Percentiles rank a stretch among this genome's conserved stretches.
phyloP scores from a whole-genome alignment of 2,329 filamentous ascomycete genomes.

The Fusarium kyushuense region DNA sequence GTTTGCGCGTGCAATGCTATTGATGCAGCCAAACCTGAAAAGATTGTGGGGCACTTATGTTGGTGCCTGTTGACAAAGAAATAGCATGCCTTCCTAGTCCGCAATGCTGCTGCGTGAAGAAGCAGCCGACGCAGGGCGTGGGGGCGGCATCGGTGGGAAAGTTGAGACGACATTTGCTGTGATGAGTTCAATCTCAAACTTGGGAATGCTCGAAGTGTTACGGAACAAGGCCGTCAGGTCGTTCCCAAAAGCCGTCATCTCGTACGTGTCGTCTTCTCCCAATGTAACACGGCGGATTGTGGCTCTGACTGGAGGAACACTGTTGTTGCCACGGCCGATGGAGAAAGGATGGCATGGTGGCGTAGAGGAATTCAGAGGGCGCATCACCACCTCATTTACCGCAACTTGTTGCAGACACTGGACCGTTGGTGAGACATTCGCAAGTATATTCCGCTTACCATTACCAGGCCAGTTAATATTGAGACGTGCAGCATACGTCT shows the following conservation, averaged over 20 bases:
- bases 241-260: conserved; percentile 46
- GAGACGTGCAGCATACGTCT: conserved; percentile 44
- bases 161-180: conserved; percentile 2
- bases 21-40: conserved; percentile 3
- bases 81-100: conserved; percentile 4
- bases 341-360: conserved; percentile 12
- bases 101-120: conserved; percentile 32
- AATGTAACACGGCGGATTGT: conserved; percentile 43
- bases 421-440: conserved; percentile 49
- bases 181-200: conserved; percentile 41
- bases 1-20: conserved; percentile 8
- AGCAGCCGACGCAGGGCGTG: conserved; percentile 30
- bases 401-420: conserved; percentile 49
- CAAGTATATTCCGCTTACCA: conserved; percentile 50
- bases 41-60: background rate
- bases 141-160: conserved; percentile 31
- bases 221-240: conserved; percentile 45
- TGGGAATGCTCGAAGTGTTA: conserved; percentile 36
- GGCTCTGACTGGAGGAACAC: conserved; percentile 15
- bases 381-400: conserved; percentile 36
- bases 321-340: conserved; percentile 12
- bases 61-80: background rate
- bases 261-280: conserved; percentile 39
- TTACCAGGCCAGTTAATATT: conserved; percentile 47
- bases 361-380: conserved; percentile 24